phyloP scores from a whole-genome alignment of 768 basidiomycete species.

The Hygrocybe coccinea region DNA sequence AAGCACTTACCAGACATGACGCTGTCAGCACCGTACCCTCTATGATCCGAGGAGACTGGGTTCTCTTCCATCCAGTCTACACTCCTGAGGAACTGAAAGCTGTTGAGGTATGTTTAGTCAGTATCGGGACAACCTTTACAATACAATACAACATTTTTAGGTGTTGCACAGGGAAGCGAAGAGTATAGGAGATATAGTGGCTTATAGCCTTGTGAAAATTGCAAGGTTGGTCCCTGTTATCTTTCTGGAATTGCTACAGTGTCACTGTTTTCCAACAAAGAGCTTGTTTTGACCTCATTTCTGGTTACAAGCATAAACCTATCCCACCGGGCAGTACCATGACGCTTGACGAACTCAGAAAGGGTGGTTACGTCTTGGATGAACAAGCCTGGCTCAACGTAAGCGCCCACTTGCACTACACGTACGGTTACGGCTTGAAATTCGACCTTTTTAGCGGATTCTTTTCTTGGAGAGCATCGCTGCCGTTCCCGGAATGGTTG shows the following conservation, averaged over 20 bases:
- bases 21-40: slow-evolving; percentile 52
- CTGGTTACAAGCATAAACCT: slow-evolving; percentile 75
- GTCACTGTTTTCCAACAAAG: slow-evolving; percentile 23
- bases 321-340: slow-evolving; percentile 59
- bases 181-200: slow-evolving; percentile 70
- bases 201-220: slow-evolving; percentile 55
- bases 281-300: slow-evolving; percentile 74
- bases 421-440: background rate
- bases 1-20: slow-evolving; percentile 36
- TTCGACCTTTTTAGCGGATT: slow-evolving; percentile 39
- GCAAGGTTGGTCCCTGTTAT: slow-evolving; percentile 35
- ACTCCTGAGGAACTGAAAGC: slow-evolving; percentile 64
- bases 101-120: slow-evolving; percentile 60
- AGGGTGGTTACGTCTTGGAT: slow-evolving; percentile 67
- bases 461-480: slow-evolving; percentile 80
- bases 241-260: slow-evolving; percentile 4
- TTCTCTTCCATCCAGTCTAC: slow-evolving; percentile 91
- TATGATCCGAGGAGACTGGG: slow-evolving; percentile 74
- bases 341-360: slow-evolving; percentile 67
- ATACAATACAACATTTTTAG: slow-evolving; percentile 30
- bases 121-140: background rate
- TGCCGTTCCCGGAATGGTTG: slow-evolving; percentile 96
- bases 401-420: slow-evolving; percentile 23
- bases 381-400: slow-evolving; percentile 75
- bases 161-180: slow-evolving; percentile 64